Conservation (phyloP, 2,329 filamentous ascomycete species). For the Colletotrichum euphorbiae region DNA sequence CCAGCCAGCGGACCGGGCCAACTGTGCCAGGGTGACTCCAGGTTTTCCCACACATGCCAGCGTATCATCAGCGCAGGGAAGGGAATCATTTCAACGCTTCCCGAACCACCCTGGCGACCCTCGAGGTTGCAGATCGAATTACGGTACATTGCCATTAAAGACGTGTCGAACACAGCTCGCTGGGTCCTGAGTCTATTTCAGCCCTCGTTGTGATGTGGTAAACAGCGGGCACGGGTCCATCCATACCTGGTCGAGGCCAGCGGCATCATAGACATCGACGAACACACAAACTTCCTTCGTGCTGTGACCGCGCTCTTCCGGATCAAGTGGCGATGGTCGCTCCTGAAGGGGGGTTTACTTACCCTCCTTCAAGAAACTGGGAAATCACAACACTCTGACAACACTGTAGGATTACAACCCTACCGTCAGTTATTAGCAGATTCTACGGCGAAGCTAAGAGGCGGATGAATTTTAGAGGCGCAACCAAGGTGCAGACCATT, state of each 20-base stretch:
- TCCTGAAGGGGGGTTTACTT: not conserved
- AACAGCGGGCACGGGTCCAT: constrained; percentile 13
- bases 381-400: not conserved
- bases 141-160: constrained; percentile 8
- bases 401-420: not conserved
- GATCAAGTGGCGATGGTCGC: not conserved
- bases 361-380: not conserved
- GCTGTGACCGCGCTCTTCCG: not conserved
- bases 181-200: constrained; percentile 1
- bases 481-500: constrained; percentile 16
- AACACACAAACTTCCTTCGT: not conserved
- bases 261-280: not conserved
- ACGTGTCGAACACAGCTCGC: constrained; percentile 4
- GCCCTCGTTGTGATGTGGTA: constrained; percentile 6
- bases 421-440: not conserved
- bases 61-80: constrained; percentile 32
- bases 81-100: constrained; percentile 9
- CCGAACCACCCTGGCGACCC: constrained; percentile 5
- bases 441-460: constrained; percentile 4
- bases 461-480: not conserved
- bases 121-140: not conserved
- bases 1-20: constrained; percentile 2
- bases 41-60: constrained; percentile 23
- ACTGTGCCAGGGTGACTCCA: constrained; percentile 10
- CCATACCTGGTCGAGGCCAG: not conserved